These are phyloP conservation scores for Nakazawaea molendinolei DNA, from an alignment of 805 yeast genomes.

Conservation along the genomic window DNA sequence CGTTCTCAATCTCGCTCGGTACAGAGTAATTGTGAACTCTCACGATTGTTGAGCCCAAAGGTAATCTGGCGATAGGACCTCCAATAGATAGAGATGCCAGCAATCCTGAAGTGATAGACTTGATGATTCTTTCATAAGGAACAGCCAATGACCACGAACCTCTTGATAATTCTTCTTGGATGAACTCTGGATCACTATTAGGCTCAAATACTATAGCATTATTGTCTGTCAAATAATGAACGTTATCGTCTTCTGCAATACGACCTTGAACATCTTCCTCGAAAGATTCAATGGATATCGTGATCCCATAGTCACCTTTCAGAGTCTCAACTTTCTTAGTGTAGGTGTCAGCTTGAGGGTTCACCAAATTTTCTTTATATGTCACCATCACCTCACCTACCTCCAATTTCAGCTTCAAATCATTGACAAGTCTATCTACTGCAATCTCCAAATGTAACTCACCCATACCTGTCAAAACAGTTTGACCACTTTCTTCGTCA, in stretches of 20 bases:
- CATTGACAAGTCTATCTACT: conserved; percentile 68
- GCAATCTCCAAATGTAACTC: conserved; percentile 92
- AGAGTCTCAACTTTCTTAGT: conserved; percentile 11
- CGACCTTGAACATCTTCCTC: conserved; percentile 26
- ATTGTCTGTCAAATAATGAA: conserved; percentile 36
- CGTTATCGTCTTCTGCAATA: conserved; percentile 28
- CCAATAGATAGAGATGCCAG: conserved; percentile 61
- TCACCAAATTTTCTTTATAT: conserved; percentile 61
- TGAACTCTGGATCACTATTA: conserved; percentile 18
- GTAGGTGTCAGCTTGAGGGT: conserved; percentile 18
- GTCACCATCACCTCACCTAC: conserved; percentile 85
- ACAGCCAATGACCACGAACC: conserved; percentile 40
- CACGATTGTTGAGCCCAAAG: conserved; percentile 56
- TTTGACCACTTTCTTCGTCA: conserved; percentile 86
- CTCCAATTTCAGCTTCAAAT: conserved; percentile 74
- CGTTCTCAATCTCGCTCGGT: conserved; percentile 39
- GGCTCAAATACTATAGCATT: conserved; percentile 34
- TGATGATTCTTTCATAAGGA: conserved; percentile 43
- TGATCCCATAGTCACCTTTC: conserved; percentile 19
- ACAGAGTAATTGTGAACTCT: conserved; percentile 45
- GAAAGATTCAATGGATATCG: conserved; percentile 23
- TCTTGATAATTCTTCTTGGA: conserved; percentile 17
- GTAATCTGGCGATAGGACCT: conserved; percentile 50
- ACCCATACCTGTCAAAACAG: conserved; percentile 93
- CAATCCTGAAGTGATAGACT: conserved; percentile 51